A percentile compares a stretch with the other conserved stretches of the same genome.
These are phyloP conservation scores for Vitis riparia DNA, from an alignment of 164 flowering plant species.

Conservation along the genomic window DNA sequence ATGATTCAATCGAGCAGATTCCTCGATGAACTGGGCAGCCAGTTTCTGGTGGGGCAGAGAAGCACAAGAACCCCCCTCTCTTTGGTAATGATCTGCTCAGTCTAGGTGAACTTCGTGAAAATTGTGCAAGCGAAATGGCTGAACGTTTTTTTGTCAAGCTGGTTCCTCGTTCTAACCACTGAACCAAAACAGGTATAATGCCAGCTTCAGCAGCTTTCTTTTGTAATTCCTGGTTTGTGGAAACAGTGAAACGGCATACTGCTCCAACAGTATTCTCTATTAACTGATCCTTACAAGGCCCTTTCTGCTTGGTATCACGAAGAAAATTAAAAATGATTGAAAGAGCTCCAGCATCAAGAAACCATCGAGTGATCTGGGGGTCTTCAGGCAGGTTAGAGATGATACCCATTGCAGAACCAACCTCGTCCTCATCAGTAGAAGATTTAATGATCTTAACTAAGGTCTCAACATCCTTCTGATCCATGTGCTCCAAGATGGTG, in stretches of 20 bases:
- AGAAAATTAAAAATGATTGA: conserved; percentile 31
- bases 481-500: conserved; percentile 41
- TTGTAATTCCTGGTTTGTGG: conserved; percentile 49
- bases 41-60: conserved; percentile 39
- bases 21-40: conserved; percentile 61
- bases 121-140: conserved; percentile 53
- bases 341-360: conserved; percentile 50
- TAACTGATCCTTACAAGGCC: conserved; percentile 27
- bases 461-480: conserved; percentile 40
- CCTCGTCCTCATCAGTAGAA: conserved; percentile 53
- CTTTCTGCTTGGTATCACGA: conserved; percentile 17
- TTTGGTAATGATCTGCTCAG: conserved; percentile 37
- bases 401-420: conserved; percentile 54
- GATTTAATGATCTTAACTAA: conserved; percentile 40
- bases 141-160: conserved; percentile 43
- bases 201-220: conserved; percentile 51
- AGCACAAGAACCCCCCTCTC: conserved; percentile 50
- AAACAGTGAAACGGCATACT: conserved; percentile 45
- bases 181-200: conserved; percentile 49
- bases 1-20: conserved; percentile 46
- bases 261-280: conserved; percentile 62
- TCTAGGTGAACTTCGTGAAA: conserved; percentile 46
- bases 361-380: conserved; percentile 49
- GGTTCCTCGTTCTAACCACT: conserved; percentile 47
- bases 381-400: conserved; percentile 52